Percentiles rank a stretch among this genome's conserved stretches.
Conservation (phyloP, 2,329 filamentous ascomycete genomes). For the Fusarium sp. region DNA sequence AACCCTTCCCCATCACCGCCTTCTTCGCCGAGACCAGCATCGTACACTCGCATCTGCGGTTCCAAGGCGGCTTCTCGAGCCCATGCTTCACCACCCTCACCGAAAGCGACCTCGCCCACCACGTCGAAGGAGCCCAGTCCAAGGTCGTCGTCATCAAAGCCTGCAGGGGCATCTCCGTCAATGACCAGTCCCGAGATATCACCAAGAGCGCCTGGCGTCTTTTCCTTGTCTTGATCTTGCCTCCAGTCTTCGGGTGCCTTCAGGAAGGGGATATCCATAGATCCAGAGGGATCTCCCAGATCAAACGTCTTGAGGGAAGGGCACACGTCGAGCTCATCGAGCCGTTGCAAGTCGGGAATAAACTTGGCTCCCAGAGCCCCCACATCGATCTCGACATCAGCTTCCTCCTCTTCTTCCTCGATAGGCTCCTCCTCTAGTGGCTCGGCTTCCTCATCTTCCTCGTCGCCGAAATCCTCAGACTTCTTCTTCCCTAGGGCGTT, state of each 20-base stretch:
- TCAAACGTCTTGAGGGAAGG: slow-evolving; percentile 95
- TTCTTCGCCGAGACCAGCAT: slow-evolving; percentile 71
- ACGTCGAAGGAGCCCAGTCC: slow-evolving; percentile 78
- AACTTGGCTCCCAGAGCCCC: slow-evolving; percentile 80
- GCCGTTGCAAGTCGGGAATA: slow-evolving; percentile 81
- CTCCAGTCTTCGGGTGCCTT: slow-evolving; percentile 90
- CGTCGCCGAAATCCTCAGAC: slow-evolving; percentile 55
- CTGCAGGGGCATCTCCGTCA: slow-evolving; percentile 85
- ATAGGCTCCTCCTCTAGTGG: slow-evolving; percentile 43
- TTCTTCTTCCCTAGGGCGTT: slow-evolving; percentile 48
- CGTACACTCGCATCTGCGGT: slow-evolving; percentile 85
- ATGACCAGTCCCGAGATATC: slow-evolving; percentile 86
- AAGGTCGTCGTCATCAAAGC: slow-evolving; percentile 79
- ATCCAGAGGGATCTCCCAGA: slow-evolving; percentile 85
- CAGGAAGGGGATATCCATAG: slow-evolving; percentile 90
- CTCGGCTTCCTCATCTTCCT: slow-evolving; percentile 52
- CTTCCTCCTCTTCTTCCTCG: slow-evolving; percentile 58
- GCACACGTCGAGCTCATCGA: slow-evolving; percentile 92
- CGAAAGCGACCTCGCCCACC: slow-evolving; percentile 83
- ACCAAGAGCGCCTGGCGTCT: slow-evolving; percentile 63
- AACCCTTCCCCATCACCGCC: slow-evolving; percentile 52
- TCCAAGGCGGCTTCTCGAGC: slow-evolving; percentile 89
- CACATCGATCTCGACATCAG: slow-evolving; percentile 80
- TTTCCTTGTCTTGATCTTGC: slow-evolving; percentile 74
- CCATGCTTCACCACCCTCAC: slow-evolving; percentile 96